A percentile compares a stretch with the other conserved stretches of the same genome.
Conservation (phyloP, 305 asterid genomes). For the Rubia balearica region DNA sequence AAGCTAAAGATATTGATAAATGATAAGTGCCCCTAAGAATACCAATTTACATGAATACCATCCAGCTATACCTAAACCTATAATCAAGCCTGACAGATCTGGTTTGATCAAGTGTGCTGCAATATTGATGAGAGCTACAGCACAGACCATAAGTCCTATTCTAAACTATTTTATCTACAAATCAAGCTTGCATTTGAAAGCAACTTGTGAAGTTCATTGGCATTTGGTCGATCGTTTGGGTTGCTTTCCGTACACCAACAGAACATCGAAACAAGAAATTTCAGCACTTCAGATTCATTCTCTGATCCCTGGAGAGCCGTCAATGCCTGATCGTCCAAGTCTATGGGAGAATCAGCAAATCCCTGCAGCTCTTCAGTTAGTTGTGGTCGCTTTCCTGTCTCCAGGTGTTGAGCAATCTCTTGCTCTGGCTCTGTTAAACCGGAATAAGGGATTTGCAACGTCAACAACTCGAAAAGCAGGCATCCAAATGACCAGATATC, state of each 20-base stretch:
- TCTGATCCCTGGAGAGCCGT: constrained; percentile 24
- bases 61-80: too few relatives aligned
- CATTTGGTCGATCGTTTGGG: constrained; percentile 69
- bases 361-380: constrained; percentile 23
- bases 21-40: too few relatives aligned
- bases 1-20: too few relatives aligned
- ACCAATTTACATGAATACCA: too few relatives aligned
- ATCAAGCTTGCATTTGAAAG: constrained; percentile 29
- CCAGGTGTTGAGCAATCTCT: constrained; percentile 51
- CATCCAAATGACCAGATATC: constrained; percentile 98
- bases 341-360: constrained; percentile 6
- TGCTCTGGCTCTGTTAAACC: constrained; percentile 44
- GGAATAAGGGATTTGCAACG: constrained; percentile 59
- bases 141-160: constrained; percentile 21
- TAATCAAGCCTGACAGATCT: too few relatives aligned
- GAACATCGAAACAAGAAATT: constrained; percentile 47
- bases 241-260: constrained; percentile 57
- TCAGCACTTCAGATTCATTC: constrained; percentile 31
- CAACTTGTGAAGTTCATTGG: constrained; percentile 44
- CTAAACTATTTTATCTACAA: constrained; percentile 27
- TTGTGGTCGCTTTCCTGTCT: constrained; percentile 23
- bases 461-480: constrained; percentile 71
- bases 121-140: too few relatives aligned
- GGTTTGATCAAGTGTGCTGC: too few relatives aligned
- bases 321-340: constrained; percentile 7